Evolutionary conservation across 805 yeast species (phyloP), one percentile per base, ranked within the genome.

Genomic region (Starmerella ratchasimensis): DNA sequence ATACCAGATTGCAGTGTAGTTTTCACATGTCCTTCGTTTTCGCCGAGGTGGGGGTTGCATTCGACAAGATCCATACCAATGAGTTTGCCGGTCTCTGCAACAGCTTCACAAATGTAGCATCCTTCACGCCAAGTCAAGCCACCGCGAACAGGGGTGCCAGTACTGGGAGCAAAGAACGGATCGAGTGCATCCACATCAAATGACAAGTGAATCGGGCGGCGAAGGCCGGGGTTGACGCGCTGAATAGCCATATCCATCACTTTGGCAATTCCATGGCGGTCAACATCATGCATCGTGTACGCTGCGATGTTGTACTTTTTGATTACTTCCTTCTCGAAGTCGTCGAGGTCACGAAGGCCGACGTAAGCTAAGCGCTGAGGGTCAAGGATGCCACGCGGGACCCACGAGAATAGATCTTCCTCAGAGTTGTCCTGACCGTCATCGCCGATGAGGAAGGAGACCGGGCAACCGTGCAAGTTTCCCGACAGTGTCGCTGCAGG

Each of bases 141-240:
- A 47, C 97, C 97, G 58, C 94, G 76, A 13, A 88, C 98, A 30
- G 96, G 88, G 1, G 98, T 90, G 38, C 98, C 98, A 1, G 98
- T 88, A 28, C 96, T 94, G 15, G 95, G 96, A 11, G 90, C 95
- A 55, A 67, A 84, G 44, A 74, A 68, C 33, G 97, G 97, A 60
- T 88, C 98, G 41, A 90, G 77, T 30, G 96, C 96, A 61, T 88
- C 98, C 31, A 88, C 96, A 56, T 88, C 98, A 57, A 86, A 88
- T 20, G 93, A 78, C 47, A 90, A 62, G 64, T 88, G 95, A 45
- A 90, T 69, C 34, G 98, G 97, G 11, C 69, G 60, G 38, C 68
- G 63, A 16, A 73, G 69, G 38, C 71, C 68, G 13, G 93, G 94
- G 60, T 80, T 80, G 50, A 90, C 65, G 21, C 69, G 68, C 45